Evolutionary conservation across 371 early-diverging fungal genomes (phyloP), one percentile per base, ranked within the genome.

Genomic region (Mucor plumbeus): DNA sequence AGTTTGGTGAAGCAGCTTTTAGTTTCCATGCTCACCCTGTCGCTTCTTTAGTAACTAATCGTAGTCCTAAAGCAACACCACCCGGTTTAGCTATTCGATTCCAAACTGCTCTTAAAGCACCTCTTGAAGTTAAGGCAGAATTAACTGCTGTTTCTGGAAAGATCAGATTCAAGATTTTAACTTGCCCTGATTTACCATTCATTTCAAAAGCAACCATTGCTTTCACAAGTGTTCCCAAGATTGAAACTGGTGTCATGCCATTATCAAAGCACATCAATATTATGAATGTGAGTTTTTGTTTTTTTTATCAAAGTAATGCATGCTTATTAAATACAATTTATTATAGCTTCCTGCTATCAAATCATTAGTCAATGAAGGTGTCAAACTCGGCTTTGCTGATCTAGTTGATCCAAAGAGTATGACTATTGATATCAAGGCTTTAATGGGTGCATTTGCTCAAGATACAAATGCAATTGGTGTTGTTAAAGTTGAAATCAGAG

Each of bases 21-120:
- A 79, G 79, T 41, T 81, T 81, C 61, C 79, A 81, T 70, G 77
- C 79, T n/a, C 75, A 78, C 50, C 79, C 82, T 5, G 73, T 74
- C 13, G 75, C 82, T 7, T 76, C 72, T 2, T 21, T 79, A 0
- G 70, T 72, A 5, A 64, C 68, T 3, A 65, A 64, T 3, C 72
- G 77, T 14, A 65, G 72, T 7, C 40, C 68, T 26, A 68, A 64
- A 14, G 62, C 76, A 19, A 67, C 77, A 1, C 75, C 82, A 3
- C 82, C 82, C 17, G 79, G 79, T 11, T 65, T 81, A 17, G 38
- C 75, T 4, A 71, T 81, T 17, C 65, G 74, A 5, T 69, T 81
- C 35, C 66, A 72, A 36, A 68, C 76, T 31, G 82, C 73, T 1
- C 9, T 75, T 7, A 64, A 67, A 14, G 69, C 81, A 11, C 73